Conservation (phyloP, 176 grass and related monocot species). For the Bolboschoenus planiculmis region DNA sequence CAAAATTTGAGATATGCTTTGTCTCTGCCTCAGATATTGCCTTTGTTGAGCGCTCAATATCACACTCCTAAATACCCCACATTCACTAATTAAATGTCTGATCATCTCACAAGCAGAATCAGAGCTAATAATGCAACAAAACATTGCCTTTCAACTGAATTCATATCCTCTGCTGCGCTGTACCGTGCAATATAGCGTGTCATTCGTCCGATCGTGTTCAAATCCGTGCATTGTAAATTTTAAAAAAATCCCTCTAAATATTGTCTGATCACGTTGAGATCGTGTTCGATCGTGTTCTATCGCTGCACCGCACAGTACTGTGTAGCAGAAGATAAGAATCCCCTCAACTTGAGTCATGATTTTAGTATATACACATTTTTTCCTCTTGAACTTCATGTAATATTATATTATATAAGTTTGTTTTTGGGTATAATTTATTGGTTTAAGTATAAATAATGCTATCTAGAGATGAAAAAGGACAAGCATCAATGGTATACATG, state of each 20-base stretch:
- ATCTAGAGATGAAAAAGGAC: background rate
- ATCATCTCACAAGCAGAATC: background rate
- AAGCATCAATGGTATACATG: background rate
- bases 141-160: too few relatives aligned
- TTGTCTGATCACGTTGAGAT: too few relatives aligned
- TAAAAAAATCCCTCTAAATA: too few relatives aligned
- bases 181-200: too few relatives aligned
- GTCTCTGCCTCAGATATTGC: constrained; percentile 11
- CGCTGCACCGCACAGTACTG: too few relatives aligned
- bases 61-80: background rate
- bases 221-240: too few relatives aligned
- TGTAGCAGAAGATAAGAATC: too few relatives aligned
- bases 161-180: too few relatives aligned
- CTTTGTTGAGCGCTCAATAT: background rate
- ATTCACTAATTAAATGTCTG: background rate
- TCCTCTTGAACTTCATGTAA: background rate
- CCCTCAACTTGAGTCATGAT: background rate
- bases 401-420: background rate
- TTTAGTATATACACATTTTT: background rate
- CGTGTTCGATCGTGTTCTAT: too few relatives aligned
- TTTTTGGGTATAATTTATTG: background rate
- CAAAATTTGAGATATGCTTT: background rate
- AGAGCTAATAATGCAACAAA: background rate
- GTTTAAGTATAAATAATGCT: background rate
- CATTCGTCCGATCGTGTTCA: too few relatives aligned